Conservation (phyloP, 805 yeast genomes). For the Schwanniomyces vanrijiae region DNA sequence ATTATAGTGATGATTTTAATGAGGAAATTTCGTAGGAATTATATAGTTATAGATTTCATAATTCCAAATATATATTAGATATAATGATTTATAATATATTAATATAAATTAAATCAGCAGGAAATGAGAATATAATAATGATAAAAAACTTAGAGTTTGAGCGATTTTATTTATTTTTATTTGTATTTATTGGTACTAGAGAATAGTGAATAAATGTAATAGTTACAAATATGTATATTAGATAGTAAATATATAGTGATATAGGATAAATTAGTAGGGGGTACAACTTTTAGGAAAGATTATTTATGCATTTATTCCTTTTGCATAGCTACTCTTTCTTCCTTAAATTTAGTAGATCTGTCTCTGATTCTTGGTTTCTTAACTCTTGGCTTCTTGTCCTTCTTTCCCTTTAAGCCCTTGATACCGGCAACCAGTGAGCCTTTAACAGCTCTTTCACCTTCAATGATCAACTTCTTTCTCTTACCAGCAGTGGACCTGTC, state of each 20-base stretch:
- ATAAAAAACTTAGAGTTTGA: too few species aligned
- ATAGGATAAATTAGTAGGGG: neutral
- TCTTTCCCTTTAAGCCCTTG: constrained; percentile 48
- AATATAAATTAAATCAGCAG: too few species aligned
- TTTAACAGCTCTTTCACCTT: constrained; percentile 78
- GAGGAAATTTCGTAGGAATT: too few species aligned
- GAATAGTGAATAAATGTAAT: too few species aligned
- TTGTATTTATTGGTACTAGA: too few species aligned
- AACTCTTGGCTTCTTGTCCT: constrained; percentile 34
- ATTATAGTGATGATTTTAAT: too few species aligned
- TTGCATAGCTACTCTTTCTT: constrained; percentile 8
- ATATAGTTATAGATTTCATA: too few species aligned
- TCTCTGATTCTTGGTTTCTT: constrained; percentile 62
- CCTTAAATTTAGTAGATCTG: constrained; percentile 52
- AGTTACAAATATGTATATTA: neutral
- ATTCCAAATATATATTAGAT: too few species aligned
- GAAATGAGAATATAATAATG: too few species aligned
- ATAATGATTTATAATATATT: too few species aligned
- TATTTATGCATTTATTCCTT: neutral
- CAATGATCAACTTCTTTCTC: constrained; percentile 41
- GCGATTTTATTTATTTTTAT: too few species aligned
- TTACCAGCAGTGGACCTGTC: constrained; percentile 72
- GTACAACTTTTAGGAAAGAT: too few species aligned
- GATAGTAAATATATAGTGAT: neutral
- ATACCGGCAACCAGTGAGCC: constrained; percentile 62